Base-by-base conservation (phyloP, 129 eudicot genomes). In the Arctium lappa region DNA sequence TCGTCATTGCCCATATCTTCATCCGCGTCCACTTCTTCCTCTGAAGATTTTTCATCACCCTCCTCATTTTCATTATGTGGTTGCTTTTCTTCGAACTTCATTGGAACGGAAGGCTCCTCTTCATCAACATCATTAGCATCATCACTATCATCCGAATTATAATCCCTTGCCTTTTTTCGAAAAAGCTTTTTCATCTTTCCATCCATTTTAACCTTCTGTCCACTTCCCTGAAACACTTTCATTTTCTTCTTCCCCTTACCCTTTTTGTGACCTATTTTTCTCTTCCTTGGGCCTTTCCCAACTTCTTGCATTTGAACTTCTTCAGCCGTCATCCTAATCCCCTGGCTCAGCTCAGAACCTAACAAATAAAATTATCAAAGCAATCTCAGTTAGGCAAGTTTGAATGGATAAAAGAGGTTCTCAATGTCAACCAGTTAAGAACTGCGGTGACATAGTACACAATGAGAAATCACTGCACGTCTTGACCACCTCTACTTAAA, bases 121-220 rank as follows among this genome's bases (percentile, higher is more conserved):
- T 85, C 86, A 4, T 70, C 78, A 12, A 81, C 84, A 4, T 79
- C 86, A 1, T 80, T 88, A 36, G 38, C 94, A 30, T 88, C 92
- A 18, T 84, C 87, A 73, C 87, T 84, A 27, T 89, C 86, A 75
- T 92, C 97, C 0, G 98, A 95, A 83, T 95, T 92, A 84, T 92
- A 95, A 37, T 92, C 97, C 69, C 97, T 89, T 0, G 91, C 98
- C 74, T 84, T 91, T 80, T 91, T 93, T 15, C 90, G 88, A 39
- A 80, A 88, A 40, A 91, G n/a, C 10, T 89, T 91, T 62, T 89
- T 86, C 89, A 80, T 86, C 82, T 81, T 93, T 71, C 76, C 82
- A 69, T 89, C 88, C 33, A 92, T 82, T 80, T 88, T 91, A n/a
- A 82, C 86, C 70, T 69, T 84, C 34, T 86, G 86, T 8, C 83